Evolutionary conservation across 495 filamentous ascomycete genomes (phyloP).

Genomic region (Neurospora sp.): DNA sequence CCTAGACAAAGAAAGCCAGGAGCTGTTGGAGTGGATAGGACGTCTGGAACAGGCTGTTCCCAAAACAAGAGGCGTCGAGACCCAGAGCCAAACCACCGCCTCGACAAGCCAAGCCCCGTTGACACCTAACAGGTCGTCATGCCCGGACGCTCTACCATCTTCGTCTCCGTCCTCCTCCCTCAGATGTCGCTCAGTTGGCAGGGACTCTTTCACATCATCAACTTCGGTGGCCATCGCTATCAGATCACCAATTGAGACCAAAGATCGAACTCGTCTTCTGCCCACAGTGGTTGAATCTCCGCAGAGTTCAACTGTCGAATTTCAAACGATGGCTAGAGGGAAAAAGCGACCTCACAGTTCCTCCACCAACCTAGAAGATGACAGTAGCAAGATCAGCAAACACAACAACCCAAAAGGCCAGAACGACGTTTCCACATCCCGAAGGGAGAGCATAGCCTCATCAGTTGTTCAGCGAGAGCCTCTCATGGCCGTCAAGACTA

Average conservation of each 20-base stretch:
- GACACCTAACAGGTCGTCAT: slow-evolving; percentile 1
- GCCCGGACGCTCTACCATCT: background rate
- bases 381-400: slow-evolving; percentile 6
- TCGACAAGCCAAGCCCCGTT: slow-evolving; percentile 5
- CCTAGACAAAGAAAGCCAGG: slow-evolving; percentile 33
- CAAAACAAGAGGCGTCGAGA: slow-evolving; percentile 18
- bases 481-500: background rate
- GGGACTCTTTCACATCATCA: background rate
- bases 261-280: background rate
- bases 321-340: background rate
- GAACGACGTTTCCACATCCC: background rate
- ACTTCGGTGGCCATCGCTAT: background rate
- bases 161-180: background rate
- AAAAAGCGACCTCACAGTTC: slow-evolving; percentile 9
- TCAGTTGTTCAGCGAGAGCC: slow-evolving; percentile 1
- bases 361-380: background rate
- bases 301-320: background rate
- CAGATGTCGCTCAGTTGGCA: background rate
- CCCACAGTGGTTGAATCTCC: background rate
- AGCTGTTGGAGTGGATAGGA: slow-evolving; percentile 45
- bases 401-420: background rate
- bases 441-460: background rate
- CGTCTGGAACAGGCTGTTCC: slow-evolving; percentile 41
- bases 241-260: background rate
- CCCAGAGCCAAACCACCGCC: background rate